Percentiles rank a stretch among this genome's conserved stretches.
phyloP scores from a whole-genome alignment of 768 basidiomycete species.

The Calocybe indica region DNA sequence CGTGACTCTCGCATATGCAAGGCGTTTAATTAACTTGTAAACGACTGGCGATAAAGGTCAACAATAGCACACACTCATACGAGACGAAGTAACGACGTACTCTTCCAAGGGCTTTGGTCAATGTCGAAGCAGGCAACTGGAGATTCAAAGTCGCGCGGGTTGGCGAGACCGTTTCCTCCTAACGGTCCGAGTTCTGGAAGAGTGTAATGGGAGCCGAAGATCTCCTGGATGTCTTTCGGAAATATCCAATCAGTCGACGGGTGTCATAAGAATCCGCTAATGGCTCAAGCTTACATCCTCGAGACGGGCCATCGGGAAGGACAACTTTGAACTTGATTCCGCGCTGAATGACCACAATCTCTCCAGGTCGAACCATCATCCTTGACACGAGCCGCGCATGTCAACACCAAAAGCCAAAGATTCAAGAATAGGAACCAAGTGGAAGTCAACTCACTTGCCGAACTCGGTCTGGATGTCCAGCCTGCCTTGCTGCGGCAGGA shows the following conservation, averaged over 20 bases:
- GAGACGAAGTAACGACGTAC: conserved; percentile 23
- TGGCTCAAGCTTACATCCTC: conserved; percentile 42
- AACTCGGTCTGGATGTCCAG: conserved; percentile 68
- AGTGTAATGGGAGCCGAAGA: conserved; percentile 57
- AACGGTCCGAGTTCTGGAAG: conserved; percentile 64
- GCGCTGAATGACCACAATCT: conserved; percentile 58
- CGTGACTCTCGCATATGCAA: background rate
- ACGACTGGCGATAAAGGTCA: conserved; percentile 24
- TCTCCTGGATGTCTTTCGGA: conserved; percentile 51
- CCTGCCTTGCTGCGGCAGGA: conserved; percentile 59
- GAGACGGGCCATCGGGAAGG: conserved; percentile 53
- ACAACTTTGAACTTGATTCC: conserved; percentile 63
- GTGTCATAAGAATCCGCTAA: background rate
- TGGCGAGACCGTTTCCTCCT: conserved; percentile 62
- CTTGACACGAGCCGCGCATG: conserved; percentile 18
- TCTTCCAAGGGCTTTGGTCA: conserved; percentile 55
- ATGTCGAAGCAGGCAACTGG: conserved; percentile 64
- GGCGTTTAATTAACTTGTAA: conserved; percentile 34
- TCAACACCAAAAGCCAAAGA: background rate
- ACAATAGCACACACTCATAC: background rate
- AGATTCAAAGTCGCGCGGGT: conserved; percentile 56
- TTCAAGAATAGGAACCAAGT: background rate
- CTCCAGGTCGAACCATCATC: conserved; percentile 59
- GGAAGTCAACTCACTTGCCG: conserved; percentile 40
- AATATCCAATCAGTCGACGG: background rate